Conservation (phyloP, 1,284 basidiomycete species). For the Marasmius sp. region DNA sequence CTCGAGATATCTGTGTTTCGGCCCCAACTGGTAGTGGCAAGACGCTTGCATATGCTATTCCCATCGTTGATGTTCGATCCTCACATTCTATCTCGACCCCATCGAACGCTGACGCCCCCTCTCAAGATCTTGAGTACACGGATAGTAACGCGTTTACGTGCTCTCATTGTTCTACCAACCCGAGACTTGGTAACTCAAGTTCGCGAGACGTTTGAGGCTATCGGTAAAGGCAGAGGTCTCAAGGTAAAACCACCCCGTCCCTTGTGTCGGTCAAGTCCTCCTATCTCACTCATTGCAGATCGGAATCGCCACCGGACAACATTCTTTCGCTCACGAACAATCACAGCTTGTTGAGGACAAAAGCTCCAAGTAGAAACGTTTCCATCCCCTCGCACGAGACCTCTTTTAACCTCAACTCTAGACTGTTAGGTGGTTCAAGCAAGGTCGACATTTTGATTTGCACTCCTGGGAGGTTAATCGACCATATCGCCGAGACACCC, state of each 20-base stretch:
- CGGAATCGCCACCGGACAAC: conserved; percentile 79
- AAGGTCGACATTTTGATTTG: conserved; percentile 94
- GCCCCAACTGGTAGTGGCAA: conserved; percentile 98
- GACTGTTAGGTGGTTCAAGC: conserved; percentile 74
- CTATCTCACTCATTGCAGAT: conserved; percentile 44
- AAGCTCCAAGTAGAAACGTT: conserved; percentile 39
- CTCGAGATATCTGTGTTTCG: conserved; percentile 90
- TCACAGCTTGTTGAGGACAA: conserved; percentile 63
- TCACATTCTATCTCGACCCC: conserved; percentile 7
- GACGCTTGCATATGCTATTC: conserved; percentile 92
- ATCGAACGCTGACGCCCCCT: conserved; percentile 1
- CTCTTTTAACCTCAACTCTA: conserved; percentile 25
- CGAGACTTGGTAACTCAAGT: conserved; percentile 95
- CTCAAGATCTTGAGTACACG: conserved; percentile 68
- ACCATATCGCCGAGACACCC: conserved; percentile 85
- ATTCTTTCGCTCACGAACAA: conserved; percentile 84
- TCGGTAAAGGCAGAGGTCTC: conserved; percentile 84
- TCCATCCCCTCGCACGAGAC: background rate
- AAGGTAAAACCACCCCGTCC: conserved; percentile 50
- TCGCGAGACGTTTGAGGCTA: conserved; percentile 84
- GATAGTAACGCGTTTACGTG: conserved; percentile 83
- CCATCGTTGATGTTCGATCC: conserved; percentile 82
- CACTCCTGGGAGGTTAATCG: conserved; percentile 93
- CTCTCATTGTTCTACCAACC: conserved; percentile 91
- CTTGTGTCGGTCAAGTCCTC: background rate